Evolutionary conservation across 352 stramenopile species (phyloP).

Genomic region (Phytophthora palmivora): DNA sequence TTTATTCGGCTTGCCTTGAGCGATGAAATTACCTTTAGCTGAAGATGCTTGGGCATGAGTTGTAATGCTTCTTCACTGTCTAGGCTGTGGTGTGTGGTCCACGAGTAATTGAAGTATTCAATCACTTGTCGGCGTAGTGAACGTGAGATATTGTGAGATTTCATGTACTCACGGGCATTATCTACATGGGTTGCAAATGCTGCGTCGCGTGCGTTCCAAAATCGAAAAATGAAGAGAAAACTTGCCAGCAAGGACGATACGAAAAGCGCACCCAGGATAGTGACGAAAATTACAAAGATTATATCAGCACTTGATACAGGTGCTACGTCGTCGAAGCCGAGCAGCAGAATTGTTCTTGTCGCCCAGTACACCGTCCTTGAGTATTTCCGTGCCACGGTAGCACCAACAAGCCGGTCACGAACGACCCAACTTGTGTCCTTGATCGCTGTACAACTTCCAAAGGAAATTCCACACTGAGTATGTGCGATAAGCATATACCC

Average conservation of each 20-base stretch:
- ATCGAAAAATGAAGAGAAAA: conserved; percentile 77
- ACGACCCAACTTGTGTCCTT: conserved; percentile 70
- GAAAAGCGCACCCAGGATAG: conserved; percentile 59
- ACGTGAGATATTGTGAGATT: conserved; percentile 64
- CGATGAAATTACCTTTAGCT: conserved; percentile 65
- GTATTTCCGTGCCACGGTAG: conserved; percentile 56
- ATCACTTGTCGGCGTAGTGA: conserved; percentile 58
- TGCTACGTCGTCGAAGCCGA: conserved; percentile 73
- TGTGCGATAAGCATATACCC: conserved; percentile 80
- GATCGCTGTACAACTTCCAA: conserved; percentile 50
- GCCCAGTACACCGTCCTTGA: conserved; percentile 66
- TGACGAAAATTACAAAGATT: conserved; percentile 52
- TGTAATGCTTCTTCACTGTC: conserved; percentile 68
- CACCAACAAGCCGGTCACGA: conserved; percentile 53
- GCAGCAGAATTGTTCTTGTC: conserved; percentile 57
- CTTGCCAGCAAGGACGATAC: conserved; percentile 66
- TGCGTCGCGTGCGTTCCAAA: conserved; percentile 57
- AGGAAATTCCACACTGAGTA: conserved; percentile 55
- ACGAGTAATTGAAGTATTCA: conserved; percentile 71
- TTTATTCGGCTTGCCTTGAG: conserved; percentile 69
- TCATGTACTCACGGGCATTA: conserved; percentile 77
- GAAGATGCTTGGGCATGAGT: conserved; percentile 64
- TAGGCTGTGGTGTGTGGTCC: conserved; percentile 65
- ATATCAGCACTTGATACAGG: conserved; percentile 64
- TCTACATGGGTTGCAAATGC: conserved; percentile 67